Evolutionary conservation across 2,329 filamentous ascomycete species (phyloP).

Genomic region (Pseudomassariella vexata): DNA sequence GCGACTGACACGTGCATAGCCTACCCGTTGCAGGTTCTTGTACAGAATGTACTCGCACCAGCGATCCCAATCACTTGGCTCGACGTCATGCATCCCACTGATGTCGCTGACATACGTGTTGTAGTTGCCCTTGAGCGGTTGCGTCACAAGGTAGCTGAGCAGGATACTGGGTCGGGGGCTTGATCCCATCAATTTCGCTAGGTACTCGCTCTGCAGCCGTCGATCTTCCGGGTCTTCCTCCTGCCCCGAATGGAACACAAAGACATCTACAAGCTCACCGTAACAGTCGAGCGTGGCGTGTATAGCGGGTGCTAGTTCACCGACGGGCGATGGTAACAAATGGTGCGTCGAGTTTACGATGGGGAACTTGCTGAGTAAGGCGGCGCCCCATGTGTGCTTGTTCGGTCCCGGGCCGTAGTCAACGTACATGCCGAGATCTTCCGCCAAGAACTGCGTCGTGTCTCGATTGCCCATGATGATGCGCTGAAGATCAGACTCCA

Average conservation of each 20-base stretch:
- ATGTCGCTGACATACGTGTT: conserved; percentile 84
- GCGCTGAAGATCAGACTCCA: conserved; percentile 89
- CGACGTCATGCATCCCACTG: conserved; percentile 94
- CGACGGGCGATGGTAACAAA: conserved; percentile 85
- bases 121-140: conserved; percentile 89
- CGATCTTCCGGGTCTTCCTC: conserved; percentile 94
- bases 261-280: conserved; percentile 82
- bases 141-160: conserved; percentile 87
- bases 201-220: conserved; percentile 77
- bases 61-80: conserved; percentile 86
- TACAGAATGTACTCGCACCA: conserved; percentile 99
- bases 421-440: conserved; percentile 97
- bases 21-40: conserved; percentile 78
- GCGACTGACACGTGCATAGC: conserved; percentile 84
- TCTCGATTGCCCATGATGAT: conserved; percentile 99
- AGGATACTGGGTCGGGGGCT: conserved; percentile 76
- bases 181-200: conserved; percentile 81
- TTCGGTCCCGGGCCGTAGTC: conserved; percentile 96
- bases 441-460: conserved; percentile 87
- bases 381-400: conserved; percentile 97
- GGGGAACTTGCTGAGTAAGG: conserved; percentile 91
- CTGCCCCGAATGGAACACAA: conserved; percentile 98
- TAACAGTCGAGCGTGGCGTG: conserved; percentile 95
- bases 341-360: conserved; percentile 97
- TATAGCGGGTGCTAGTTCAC: conserved; percentile 91